Evolutionary conservation across 2,329 filamentous ascomycete genomes (phyloP), one percentile per base, ranked within the genome.

Genomic region (Fusarium oligoseptatum): DNA sequence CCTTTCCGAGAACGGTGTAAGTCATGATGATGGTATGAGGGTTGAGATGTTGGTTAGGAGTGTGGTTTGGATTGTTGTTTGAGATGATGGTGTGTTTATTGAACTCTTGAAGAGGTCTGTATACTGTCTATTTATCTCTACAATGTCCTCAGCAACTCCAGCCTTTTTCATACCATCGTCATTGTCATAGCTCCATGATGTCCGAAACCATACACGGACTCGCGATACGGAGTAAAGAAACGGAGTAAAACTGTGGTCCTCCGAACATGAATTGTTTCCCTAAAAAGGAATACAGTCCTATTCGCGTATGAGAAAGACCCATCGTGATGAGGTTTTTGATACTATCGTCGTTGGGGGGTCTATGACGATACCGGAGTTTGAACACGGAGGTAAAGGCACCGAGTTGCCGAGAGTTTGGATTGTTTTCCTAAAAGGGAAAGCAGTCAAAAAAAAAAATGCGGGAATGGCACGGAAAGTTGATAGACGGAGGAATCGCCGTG

Each of bases 401-500:
- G 48, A 32, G 10, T n/a, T n/a, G 24, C 48, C 48, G 48, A 32
- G 27, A 27, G 12, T 52, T 32, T 52, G 48, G 60, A 76, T 29
- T 61, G 60, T 36, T 77, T 77, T 61, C 76, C 74, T 58, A 76
- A 76, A 70, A 58, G 24, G 76, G 76, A 48, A 77, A 58, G 68
- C 39, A 34, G 32, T 64, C 36, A n/a, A n/a, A n/a, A 22, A 22
- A 52, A 52, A 14, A 52, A 52, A 52, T 32, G 48, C 27, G 48
- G 48, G 17, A n/a, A 29, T 50, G 24, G 3, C 45, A 50, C 9
- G 24, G 22, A 12, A 50, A 29, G 45, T 12, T 29, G 11, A 15
- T 29, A 27, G 24, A 24, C 22, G 48, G 48, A 29, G 15, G 48
- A 73, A 61, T 45, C 22, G 56, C 50, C 43, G 32, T 50, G 48